Evolutionary conservation across 306 rosid genomes (phyloP), one percentile per base, ranked within the genome.

Genomic region (Cicer bijugum): DNA sequence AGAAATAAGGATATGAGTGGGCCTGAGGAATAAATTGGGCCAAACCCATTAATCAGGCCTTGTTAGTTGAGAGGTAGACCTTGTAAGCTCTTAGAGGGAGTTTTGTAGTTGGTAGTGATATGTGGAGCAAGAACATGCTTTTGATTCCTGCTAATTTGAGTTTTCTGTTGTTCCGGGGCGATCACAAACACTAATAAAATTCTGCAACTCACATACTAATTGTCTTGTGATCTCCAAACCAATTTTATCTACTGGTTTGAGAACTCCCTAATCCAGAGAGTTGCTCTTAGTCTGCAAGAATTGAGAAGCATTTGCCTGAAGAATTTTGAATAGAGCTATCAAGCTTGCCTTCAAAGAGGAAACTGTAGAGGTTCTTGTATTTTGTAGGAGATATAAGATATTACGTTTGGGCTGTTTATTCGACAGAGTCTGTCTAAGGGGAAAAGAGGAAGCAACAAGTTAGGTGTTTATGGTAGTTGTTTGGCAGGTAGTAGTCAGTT

Each of bases 171-270:
- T 8, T 39, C 68, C 33, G 15, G 20, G 46, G 23, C 12, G 4
- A 60, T 20, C 43, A 37, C 14, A 12, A 39, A 37, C 47, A 37
- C 7, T 28, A 28, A 38, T n/a, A 55, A 15, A 38, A 62, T 15
- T 62, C 23, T 39, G 8, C 23, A 15, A 62, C 20, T 62, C 12
- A 7, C 23, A 7, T 7, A 38, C 47, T 39, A 62, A 10, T 62
- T 39, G 20, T 39, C 39, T 63, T 14, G 7, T 7, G 17, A 53
- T 62, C 69, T 15, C 69, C 12, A 42, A 62, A 62, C 28, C 68
- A 62, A 40, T 15, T 62, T 62, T 62, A 62, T 39, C 46, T n/a
- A 40, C 68, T 4, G 65, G 48, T 37, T 8, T 37, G 67, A 61
- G 20, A n/a, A 62, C 12, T 15, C 28, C n/a, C 12, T 8, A 62